Percentiles rank a stretch among this genome's conserved stretches.
Evolutionary conservation across 495 filamentous ascomycete genomes (phyloP).

Genomic region (Penicillium simplicissimum): DNA sequence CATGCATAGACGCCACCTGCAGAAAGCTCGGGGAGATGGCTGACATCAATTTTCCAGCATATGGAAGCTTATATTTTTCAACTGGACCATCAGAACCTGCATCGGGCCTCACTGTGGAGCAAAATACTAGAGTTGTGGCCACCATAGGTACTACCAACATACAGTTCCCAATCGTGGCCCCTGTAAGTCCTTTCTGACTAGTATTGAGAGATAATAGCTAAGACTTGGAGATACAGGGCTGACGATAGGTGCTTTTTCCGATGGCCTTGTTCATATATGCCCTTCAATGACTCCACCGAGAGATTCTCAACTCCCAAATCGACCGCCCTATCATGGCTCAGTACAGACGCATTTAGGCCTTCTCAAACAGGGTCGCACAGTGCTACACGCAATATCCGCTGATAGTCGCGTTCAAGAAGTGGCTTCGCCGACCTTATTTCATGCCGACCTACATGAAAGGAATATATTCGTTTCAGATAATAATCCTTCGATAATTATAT

Average conservation of each 20-base stretch:
- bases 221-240: conserved; percentile 24
- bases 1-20: conserved; percentile 36
- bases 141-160: conserved; percentile 24
- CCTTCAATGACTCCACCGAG: conserved; percentile 35
- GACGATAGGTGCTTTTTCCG: conserved; percentile 32
- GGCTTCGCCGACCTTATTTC: conserved; percentile 27
- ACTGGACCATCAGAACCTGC: conserved; percentile 13
- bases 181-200: conserved; percentile 32
- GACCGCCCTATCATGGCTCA: conserved; percentile 33
- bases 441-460: conserved; percentile 44
- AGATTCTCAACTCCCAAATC: conserved; percentile 13
- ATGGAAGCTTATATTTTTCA: conserved; percentile 41
- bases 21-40: conserved; percentile 33
- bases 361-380: conserved; percentile 28
- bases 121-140: conserved; percentile 41
- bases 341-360: conserved; percentile 36
- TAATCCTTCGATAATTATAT: conserved; percentile 41
- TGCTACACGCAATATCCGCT: conserved; percentile 32
- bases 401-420: conserved; percentile 33
- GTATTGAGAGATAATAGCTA: conserved; percentile 5
- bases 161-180: conserved; percentile 33
- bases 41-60: conserved; percentile 40
- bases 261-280: conserved; percentile 41
- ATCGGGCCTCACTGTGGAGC: conserved; percentile 41
- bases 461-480: conserved; percentile 48